These are phyloP conservation scores for Hanseniaspora osmophila DNA, from an alignment of 805 yeast species.

Conservation along the genomic window DNA sequence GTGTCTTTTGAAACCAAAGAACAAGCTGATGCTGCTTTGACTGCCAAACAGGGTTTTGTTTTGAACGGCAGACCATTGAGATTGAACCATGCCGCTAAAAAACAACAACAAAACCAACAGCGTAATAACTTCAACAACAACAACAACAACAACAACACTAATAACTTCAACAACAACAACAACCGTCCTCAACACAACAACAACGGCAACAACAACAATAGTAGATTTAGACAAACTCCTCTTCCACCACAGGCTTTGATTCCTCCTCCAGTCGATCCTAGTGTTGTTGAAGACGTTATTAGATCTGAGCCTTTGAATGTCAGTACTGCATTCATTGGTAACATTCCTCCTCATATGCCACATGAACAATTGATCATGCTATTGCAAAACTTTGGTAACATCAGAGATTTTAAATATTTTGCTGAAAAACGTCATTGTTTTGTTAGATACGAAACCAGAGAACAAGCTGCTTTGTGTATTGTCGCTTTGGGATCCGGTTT, in stretches of 20 bases:
- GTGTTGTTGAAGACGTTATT: conserved; percentile 52
- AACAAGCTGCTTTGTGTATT: conserved; percentile 78
- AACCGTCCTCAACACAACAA: conserved; percentile 7
- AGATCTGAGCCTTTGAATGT: conserved; percentile 58
- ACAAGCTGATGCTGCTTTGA: conserved; percentile 65
- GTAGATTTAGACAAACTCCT: background rate
- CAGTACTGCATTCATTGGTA: conserved; percentile 78
- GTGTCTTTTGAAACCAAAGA: conserved; percentile 53
- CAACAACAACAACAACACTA: conserved; percentile 6
- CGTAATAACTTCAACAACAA: conserved; percentile 12
- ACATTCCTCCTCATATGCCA: conserved; percentile 62
- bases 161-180: conserved; percentile 11
- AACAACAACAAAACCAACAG: conserved; percentile 18
- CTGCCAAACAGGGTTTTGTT: conserved; percentile 58
- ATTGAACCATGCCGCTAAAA: conserved; percentile 77
- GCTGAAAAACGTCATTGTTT: conserved; percentile 80
- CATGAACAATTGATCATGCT: conserved; percentile 62
- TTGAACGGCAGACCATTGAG: conserved; percentile 66
- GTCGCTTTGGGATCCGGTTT: conserved; percentile 57
- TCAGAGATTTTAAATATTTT: conserved; percentile 66
- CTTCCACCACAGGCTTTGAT: conserved; percentile 16
- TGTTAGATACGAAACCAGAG: conserved; percentile 76
- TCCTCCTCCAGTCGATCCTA: conserved; percentile 30
- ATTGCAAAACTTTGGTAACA: conserved; percentile 66
- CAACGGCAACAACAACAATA: conserved; percentile 4